A percentile compares a stretch with the other conserved stretches of the same genome.
Conservation (phyloP, 441 rosid genomes). For the Gossypium lobatum region DNA sequence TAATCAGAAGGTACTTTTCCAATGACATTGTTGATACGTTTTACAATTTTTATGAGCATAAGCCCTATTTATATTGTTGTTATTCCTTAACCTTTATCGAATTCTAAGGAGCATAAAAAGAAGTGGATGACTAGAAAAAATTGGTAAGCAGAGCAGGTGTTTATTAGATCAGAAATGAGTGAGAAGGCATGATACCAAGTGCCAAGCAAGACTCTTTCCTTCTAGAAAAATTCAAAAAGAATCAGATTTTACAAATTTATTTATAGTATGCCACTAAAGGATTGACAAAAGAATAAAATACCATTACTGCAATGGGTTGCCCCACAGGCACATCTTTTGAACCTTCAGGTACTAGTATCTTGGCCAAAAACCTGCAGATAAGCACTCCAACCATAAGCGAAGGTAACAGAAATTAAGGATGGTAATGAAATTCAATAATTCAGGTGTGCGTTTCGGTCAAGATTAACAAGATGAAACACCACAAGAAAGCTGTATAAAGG, state of each 20-base stretch:
- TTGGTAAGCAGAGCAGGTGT: background rate
- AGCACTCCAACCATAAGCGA: conserved; percentile 9
- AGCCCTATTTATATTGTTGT: background rate
- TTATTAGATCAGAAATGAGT: background rate
- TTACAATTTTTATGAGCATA: background rate
- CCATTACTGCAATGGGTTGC: conserved; percentile 83
- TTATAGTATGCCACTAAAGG: conserved; percentile 7
- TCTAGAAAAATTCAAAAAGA: background rate
- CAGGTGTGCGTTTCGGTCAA: background rate
- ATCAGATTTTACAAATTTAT: background rate
- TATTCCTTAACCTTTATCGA: background rate
- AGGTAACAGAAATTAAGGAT: conserved; percentile 2
- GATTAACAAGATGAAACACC: conserved; percentile 7
- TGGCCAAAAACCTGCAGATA: conserved; percentile 75
- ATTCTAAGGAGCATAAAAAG: conserved; percentile 2
- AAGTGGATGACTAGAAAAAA: background rate
- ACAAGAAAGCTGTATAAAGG: background rate
- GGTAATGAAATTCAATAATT: background rate
- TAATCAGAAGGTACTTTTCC: background rate
- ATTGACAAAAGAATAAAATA: conserved; percentile 24
- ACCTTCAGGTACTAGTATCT: conserved; percentile 80
- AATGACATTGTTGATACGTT: background rate
- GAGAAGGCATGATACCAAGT: background rate
- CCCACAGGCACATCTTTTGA: conserved; percentile 89
- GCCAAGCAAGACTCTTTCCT: conserved; percentile 6